Base-by-base conservation (phyloP, 169 alveolate genomes). In the Cryptosporidium ubiquitum region DNA sequence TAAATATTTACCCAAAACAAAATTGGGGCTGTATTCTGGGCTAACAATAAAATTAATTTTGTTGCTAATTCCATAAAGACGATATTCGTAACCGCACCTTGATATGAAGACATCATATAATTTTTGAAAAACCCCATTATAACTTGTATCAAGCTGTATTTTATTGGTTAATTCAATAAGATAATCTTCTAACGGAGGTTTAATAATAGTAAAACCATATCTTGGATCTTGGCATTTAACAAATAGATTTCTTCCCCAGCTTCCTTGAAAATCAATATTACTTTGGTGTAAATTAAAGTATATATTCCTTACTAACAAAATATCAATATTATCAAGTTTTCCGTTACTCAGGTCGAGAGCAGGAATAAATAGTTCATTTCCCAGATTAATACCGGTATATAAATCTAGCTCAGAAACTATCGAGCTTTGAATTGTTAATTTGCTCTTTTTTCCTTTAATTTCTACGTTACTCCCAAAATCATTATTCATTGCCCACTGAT, bases 1-100 rank as follows among this genome's bases (percentile, higher is more conserved):
- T 18, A 79, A 26, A 47, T 29, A 35, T 14, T 40, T 64, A 9
- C 74, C 75, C 14, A 69, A 37, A 20, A 79, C 73, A 79, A 79
- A 47, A n/a, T 20, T 60, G 5, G 89, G 89, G 20, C 68, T 64
- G 35, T 61, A 79, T 42, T 79, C 75, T 23, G 58, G 89, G 29
- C 40, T 42, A n/a, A 79, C 69, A 23, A 49, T 26, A 40, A 79
- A 58, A 40, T 9, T 23, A 3, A 79, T 39, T 26, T 61, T 79
- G 33, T 12, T 39, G 0, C 33, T 26, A n/a, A 64, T 20, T 5
- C 52, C 69, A 1, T 42, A 79, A 61, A 79, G 20, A 5, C 64
- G 37, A 66, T 61, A 79, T 61, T 79, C 89, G 31, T 79, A 40
- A 10, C 89, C 89, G 23, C 89, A 79, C 23, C 74, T 58, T 1